phyloP scores from a whole-genome alignment of 2,329 filamentous ascomycete genomes.

The Botrytis deweyae region DNA sequence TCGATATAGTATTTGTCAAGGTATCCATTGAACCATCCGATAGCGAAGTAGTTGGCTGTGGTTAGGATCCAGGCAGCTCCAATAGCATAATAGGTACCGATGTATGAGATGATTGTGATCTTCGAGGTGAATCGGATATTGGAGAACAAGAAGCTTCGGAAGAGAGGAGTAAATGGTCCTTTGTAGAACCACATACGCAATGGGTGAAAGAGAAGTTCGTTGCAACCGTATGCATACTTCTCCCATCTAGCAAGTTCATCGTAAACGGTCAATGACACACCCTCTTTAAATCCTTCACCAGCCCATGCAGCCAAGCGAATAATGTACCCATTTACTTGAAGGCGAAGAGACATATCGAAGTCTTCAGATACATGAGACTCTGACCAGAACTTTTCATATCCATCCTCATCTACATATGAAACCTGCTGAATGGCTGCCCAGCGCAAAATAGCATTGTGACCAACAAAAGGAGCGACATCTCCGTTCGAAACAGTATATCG shows the following conservation, averaged over 20 bases:
- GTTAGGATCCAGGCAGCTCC: slow-evolving; percentile 75
- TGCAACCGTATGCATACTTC: slow-evolving; percentile 83
- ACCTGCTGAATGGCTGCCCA: slow-evolving; percentile 76
- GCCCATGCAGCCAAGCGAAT: slow-evolving; percentile 72
- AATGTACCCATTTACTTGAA: slow-evolving; percentile 70
- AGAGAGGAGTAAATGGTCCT: slow-evolving; percentile 77
- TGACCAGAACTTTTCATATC: slow-evolving; percentile 79
- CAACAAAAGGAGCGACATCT: slow-evolving; percentile 75
- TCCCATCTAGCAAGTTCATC: slow-evolving; percentile 84
- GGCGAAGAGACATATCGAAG: slow-evolving; percentile 77
- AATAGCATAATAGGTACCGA: slow-evolving; percentile 79
- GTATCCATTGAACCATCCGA: slow-evolving; percentile 74
- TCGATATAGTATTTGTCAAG: slow-evolving; percentile 80
- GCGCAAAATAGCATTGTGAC: slow-evolving; percentile 75
- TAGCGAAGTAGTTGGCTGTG: slow-evolving; percentile 70
- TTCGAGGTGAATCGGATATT: slow-evolving; percentile 74
- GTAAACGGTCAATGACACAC: slow-evolving; percentile 80
- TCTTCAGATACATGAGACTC: slow-evolving; percentile 79
- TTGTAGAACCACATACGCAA: slow-evolving; percentile 69
- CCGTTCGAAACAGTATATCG: slow-evolving; percentile 75
- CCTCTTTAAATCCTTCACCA: slow-evolving; percentile 77
- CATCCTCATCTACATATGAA: slow-evolving; percentile 66
- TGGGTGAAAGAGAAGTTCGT: slow-evolving; percentile 78
- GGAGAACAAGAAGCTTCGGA: slow-evolving; percentile 70
- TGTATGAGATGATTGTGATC: slow-evolving; percentile 73